phyloP scores from a whole-genome alignment of 2,329 filamentous ascomycete species.

The Pseudogymnoascus sp. region DNA sequence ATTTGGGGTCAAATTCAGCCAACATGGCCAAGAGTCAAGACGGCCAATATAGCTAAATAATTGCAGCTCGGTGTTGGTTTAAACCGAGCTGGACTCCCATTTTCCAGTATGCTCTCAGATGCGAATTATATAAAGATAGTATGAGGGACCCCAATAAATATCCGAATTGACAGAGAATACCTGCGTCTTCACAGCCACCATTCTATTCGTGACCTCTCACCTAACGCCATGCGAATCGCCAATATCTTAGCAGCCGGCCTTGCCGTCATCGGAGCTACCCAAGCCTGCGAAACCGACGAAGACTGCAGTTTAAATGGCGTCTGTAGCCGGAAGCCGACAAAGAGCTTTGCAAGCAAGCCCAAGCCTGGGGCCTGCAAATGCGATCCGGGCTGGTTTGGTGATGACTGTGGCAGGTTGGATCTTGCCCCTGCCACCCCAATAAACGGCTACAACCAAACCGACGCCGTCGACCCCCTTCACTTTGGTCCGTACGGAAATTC shows the following conservation, averaged over 20 bases:
- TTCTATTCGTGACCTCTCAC: not conserved
- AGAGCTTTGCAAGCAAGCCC: not conserved
- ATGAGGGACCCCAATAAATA: not conserved
- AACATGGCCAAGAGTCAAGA: not conserved
- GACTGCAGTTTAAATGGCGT: conserved; percentile 38
- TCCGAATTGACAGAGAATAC: not conserved
- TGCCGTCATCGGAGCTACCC: not conserved
- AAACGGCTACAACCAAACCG: conserved; percentile 43
- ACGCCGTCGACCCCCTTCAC: conserved; percentile 12
- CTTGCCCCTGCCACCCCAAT: conserved; percentile 36
- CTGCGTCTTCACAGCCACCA: not conserved
- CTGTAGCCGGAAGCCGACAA: conserved; percentile 21
- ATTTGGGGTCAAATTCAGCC: not conserved
- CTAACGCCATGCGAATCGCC: not conserved
- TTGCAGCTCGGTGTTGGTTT: not conserved
- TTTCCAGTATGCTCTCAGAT: not conserved
- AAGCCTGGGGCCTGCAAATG: conserved; percentile 19
- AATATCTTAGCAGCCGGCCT: not conserved
- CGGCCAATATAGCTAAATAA: not conserved
- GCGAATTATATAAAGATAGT: not conserved
- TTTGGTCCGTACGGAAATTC: conserved; percentile 32
- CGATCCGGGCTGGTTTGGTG: conserved; percentile 40
- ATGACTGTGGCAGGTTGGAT: conserved; percentile 41
- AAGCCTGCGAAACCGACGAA: conserved; percentile 23
- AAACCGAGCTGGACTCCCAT: not conserved